These are phyloP conservation scores for Globisporangium solare DNA, from an alignment of 352 stramenopile genomes.

Conservation along the genomic window DNA sequence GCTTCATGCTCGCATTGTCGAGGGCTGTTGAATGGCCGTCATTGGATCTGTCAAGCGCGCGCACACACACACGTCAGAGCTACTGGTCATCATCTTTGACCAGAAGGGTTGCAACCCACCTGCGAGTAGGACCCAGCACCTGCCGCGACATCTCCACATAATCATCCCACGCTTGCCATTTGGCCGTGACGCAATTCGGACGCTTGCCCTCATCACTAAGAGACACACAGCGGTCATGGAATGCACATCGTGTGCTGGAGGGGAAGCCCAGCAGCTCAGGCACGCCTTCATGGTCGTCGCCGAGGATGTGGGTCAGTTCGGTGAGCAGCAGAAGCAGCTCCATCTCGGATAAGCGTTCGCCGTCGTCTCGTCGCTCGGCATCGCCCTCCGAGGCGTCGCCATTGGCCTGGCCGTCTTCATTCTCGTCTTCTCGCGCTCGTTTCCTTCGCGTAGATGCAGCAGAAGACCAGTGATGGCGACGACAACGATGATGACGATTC, in stretches of 20 bases:
- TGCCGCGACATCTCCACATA: conserved; percentile 13
- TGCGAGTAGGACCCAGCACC: neutral
- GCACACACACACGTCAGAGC: neutral
- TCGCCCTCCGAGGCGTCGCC: neutral
- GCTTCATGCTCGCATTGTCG: neutral
- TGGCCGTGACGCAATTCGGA: conserved; percentile 10
- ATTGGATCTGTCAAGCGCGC: no score
- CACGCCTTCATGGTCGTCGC: conserved; percentile 23
- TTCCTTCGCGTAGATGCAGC: neutral
- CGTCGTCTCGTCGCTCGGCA: neutral
- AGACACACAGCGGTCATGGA: conserved; percentile 15
- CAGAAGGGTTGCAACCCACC: no score
- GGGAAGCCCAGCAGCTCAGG: conserved; percentile 19
- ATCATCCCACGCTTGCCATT: conserved; percentile 24
- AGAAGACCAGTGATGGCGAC: neutral
- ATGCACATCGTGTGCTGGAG: neutral
- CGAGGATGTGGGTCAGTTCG: conserved; percentile 23
- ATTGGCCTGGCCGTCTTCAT: neutral
- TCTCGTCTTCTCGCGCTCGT: no score
- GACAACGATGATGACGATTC: neutral
- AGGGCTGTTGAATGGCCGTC: no score
- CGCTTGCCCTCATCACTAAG: neutral
- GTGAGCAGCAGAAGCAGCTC: conserved; percentile 22
- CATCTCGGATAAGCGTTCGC: conserved; percentile 6
- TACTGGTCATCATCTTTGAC: neutral